Base-by-base conservation (phyloP, 345 rosid genomes). In the Gossypium sturtianum region DNA sequence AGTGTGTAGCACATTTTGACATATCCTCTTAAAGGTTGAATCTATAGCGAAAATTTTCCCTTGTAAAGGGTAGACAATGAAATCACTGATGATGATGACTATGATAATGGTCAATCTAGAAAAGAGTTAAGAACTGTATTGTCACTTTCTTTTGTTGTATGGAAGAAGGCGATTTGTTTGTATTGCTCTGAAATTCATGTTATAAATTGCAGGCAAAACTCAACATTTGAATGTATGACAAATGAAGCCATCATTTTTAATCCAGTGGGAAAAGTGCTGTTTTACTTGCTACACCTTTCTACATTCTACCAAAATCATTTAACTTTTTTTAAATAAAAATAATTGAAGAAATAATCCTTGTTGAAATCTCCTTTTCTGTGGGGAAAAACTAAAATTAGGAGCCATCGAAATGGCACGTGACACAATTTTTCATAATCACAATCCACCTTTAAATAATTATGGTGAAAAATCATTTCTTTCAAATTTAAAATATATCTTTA, bases 21-120 rank as follows among this genome's bases (percentile, higher is more conserved):
- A 56, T 60, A 47, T 34, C 62, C 72, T 22, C 70, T n/a, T 65
- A 58, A 66, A 57, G 74, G 74, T 61, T 64, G 58, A 57, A 65
- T 51, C 17, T 74, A 48, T 29, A 13, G 51, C 38, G 76, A 61
- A 61, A 73, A n/a, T 66, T 72, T 76, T 22, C 15, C 82, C 70
- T 45, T 22, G 34, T 34, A 51, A 66, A 48, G 64, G 79, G 79
- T 60, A 43, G 76, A 57, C 61, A 45, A 57, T 66, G 74, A 65
- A 68, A 75, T 71, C 70, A 51, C 67, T 15, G 75, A 57, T 56
- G 23, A 54, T 11, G 75, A 72, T 41, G 64, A 70, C 4, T 63
- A 71, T 67, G 77, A 66, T 79, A 75, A 75, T 23, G 71, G 49
- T 71, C 64, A 19, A 58, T 61, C 76, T 58, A 57, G 69, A 41